Evolutionary conservation across 352 stramenopile genomes (phyloP).

Genomic region (Blastocystis sp.): DNA sequence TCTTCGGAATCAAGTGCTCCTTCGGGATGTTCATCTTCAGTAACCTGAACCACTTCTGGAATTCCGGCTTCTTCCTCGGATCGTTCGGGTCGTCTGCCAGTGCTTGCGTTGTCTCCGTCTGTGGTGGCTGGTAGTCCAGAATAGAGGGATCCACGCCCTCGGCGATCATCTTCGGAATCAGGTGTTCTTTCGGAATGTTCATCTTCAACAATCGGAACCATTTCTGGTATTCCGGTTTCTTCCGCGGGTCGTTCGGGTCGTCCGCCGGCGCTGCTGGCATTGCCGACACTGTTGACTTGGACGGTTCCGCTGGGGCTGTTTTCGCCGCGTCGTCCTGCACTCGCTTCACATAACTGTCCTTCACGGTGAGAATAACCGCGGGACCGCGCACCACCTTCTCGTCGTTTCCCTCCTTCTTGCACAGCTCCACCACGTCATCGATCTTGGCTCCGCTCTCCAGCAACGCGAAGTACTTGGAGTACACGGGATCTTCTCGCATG

Average conservation of each 20-base stretch:
- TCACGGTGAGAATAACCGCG: constrained; percentile 25
- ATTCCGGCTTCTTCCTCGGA: constrained; percentile 45
- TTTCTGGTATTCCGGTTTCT: constrained; percentile 31
- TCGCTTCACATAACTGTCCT: not conserved
- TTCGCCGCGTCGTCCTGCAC: not conserved
- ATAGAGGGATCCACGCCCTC: constrained; percentile 57
- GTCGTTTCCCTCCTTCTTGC: constrained; percentile 18
- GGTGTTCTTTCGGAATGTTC: constrained; percentile 34
- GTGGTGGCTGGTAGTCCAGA: constrained; percentile 33
- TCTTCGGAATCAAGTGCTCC: not conserved
- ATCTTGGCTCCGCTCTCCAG: not conserved
- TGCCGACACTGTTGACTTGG: not conserved
- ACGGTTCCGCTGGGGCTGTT: not conserved
- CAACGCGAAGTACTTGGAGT: constrained; percentile 58
- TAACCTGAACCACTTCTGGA: constrained; percentile 58
- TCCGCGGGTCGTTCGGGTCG: constrained; percentile 56
- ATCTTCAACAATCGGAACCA: constrained; percentile 61
- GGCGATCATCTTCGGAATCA: constrained; percentile 17
- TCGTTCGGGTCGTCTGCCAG: constrained; percentile 38
- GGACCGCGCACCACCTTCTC: constrained; percentile 52
- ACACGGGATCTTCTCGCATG: constrained; percentile 26
- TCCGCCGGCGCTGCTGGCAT: not conserved
- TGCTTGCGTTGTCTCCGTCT: not conserved
- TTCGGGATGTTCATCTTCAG: constrained; percentile 26
- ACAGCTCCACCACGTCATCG: constrained; percentile 29